Percentiles rank a stretch among this genome's conserved stretches.
Evolutionary conservation across 2,329 filamentous ascomycete genomes (phyloP).

Genomic region (Sphaerulina populicola): DNA sequence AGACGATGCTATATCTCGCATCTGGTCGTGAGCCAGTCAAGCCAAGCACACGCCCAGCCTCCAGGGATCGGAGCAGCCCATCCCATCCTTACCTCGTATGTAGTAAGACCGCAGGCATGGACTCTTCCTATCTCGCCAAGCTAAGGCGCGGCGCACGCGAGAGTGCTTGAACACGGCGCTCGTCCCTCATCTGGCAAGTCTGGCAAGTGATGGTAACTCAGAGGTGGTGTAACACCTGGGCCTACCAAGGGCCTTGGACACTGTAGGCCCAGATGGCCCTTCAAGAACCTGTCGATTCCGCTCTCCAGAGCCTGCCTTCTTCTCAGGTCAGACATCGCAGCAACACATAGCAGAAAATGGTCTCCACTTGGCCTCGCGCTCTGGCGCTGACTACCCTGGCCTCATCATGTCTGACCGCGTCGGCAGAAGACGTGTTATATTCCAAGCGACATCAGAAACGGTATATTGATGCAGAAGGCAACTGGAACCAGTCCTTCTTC

Average conservation of each 20-base stretch:
- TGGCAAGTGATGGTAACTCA: background rate
- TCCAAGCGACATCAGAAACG: conserved; percentile 20
- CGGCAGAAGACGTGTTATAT: conserved; percentile 21
- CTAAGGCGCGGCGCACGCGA: background rate
- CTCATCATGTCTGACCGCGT: background rate
- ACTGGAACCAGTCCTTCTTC: conserved; percentile 44
- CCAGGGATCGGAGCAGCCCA: conserved; percentile 2
- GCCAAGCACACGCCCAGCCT: conserved; percentile 1
- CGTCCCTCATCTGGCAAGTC: conserved; percentile 2
- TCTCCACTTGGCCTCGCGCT: background rate
- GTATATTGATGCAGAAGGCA: conserved; percentile 20
- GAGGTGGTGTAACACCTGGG: background rate
- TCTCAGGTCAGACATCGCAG: background rate
- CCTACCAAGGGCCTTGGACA: background rate
- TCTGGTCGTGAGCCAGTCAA: conserved; percentile 4
- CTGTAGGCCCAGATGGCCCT: background rate
- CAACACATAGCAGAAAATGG: background rate
- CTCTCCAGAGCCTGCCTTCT: background rate
- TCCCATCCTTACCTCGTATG: too few species aligned
- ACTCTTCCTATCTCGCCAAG: conserved; percentile 5
- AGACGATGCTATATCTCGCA: background rate
- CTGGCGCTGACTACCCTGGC: conserved; percentile 1
- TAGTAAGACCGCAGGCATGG: conserved; percentile 1
- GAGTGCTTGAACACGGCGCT: conserved; percentile 2
- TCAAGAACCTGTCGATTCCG: background rate